phyloP scores from a whole-genome alignment of 2,329 filamentous ascomycete genomes.

The Botrytis fabae region DNA sequence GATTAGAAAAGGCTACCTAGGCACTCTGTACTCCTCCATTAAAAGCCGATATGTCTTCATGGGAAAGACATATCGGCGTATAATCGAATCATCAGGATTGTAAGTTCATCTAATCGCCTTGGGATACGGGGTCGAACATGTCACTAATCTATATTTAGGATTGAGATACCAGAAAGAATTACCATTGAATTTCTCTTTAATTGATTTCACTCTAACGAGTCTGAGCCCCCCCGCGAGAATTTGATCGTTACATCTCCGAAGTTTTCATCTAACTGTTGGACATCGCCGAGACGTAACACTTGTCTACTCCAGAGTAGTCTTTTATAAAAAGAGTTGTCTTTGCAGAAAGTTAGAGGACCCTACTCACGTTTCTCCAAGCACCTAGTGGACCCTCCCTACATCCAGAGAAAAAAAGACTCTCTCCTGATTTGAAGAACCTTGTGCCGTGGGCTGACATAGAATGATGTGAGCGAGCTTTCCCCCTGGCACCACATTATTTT shows the following conservation, averaged over 20 bases:
- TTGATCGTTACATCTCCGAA: constrained; percentile 20
- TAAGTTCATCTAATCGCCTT: constrained; percentile 15
- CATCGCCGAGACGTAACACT: constrained; percentile 13
- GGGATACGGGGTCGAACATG: not conserved
- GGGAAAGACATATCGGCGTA: constrained; percentile 23
- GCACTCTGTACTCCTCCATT: not conserved
- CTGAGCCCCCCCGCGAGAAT: not conserved
- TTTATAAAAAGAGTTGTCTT: constrained; percentile 5
- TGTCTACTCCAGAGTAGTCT: not conserved
- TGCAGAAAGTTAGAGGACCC: not conserved
- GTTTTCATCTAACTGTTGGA: constrained; percentile 8
- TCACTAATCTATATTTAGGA: constrained; percentile 12
- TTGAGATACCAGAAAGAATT: constrained; percentile 6
- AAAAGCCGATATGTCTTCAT: constrained; percentile 23
- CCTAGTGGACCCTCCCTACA: constrained; percentile 18
- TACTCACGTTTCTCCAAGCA: constrained; percentile 13
- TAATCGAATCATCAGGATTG: constrained; percentile 17
- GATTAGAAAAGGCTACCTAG: not conserved
- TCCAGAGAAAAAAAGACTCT: not conserved
- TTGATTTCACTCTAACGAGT: not conserved
- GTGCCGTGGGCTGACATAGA: constrained; percentile 1
- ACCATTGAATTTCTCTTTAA: not conserved
- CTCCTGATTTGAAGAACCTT: constrained; percentile 3
- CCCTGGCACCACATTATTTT: not conserved
- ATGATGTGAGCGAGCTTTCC: constrained; percentile 16